Evolutionary conservation across 345 rosid genomes (phyloP).

Genomic region (Ailanthus altissimus): DNA sequence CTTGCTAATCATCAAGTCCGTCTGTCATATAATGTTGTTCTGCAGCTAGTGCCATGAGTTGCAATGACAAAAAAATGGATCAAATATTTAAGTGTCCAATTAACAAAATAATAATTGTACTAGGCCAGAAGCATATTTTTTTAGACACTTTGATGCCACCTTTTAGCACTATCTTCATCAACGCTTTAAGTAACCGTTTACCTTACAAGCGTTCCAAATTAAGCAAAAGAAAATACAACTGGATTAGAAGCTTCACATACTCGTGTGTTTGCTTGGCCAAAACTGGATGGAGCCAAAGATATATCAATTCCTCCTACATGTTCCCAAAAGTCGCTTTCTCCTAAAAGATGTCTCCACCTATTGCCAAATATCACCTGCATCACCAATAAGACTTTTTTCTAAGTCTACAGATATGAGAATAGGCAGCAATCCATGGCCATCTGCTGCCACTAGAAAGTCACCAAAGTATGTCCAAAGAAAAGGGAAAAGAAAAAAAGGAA

Average conservation of each 20-base stretch:
- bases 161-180: not conserved
- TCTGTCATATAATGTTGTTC: not conserved
- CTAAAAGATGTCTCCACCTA: conserved; percentile 95
- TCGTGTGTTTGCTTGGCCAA: conserved; percentile 93
- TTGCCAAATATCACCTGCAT: conserved; percentile 89
- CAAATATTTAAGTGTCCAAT: not conserved
- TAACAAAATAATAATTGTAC: not conserved
- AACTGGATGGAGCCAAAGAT: conserved; percentile 88
- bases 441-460: not conserved
- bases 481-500: not conserved
- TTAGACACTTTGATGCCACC: not conserved
- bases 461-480: not conserved
- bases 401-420: not conserved
- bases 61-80: not conserved
- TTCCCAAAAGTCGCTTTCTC: conserved; percentile 95
- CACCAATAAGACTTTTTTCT: conserved; percentile 20
- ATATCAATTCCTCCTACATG: conserved; percentile 90
- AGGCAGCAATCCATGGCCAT: not conserved
- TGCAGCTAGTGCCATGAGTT: not conserved
- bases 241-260: conserved; percentile 34
- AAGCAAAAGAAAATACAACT: not conserved
- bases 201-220: conserved; percentile 3
- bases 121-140: not conserved
- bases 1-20: conserved; percentile 14
- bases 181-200: not conserved